phyloP scores from a whole-genome alignment of 1,284 basidiomycete species.

The Entoloma clypeatum region DNA sequence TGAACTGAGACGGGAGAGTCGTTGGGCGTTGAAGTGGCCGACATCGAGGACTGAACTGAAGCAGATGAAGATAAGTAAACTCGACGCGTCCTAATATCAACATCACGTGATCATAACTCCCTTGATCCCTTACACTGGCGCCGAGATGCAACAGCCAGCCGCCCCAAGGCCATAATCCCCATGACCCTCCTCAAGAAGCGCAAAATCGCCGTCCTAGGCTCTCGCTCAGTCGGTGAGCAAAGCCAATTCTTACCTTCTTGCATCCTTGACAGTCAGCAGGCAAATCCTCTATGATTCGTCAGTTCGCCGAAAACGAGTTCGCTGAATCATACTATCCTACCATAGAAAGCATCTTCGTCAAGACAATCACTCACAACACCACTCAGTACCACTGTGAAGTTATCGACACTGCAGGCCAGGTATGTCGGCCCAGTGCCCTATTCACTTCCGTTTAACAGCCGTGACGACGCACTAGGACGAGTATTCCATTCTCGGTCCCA shows the following conservation, averaged over 20 bases:
- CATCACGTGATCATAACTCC: slow-evolving; percentile 16
- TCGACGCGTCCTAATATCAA: slow-evolving; percentile 9
- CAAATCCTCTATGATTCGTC: slow-evolving; percentile 43
- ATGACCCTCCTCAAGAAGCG: slow-evolving; percentile 50
- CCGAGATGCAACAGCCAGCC: background rate
- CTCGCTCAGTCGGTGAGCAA: slow-evolving; percentile 42
- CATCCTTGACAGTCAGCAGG: slow-evolving; percentile 32
- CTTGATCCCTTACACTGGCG: background rate
- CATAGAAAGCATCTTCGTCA: slow-evolving; percentile 87
- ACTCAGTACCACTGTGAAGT: slow-evolving; percentile 93
- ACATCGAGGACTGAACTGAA: slow-evolving; percentile 45
- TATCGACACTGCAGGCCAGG: slow-evolving; percentile 96
- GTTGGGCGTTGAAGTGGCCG: slow-evolving; percentile 49
- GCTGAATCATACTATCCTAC: slow-evolving; percentile 66
- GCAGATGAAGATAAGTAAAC: slow-evolving; percentile 2
- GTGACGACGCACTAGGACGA: slow-evolving; percentile 28
- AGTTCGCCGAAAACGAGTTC: slow-evolving; percentile 42
- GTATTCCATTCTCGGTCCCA: slow-evolving; percentile 34
- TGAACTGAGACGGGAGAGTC: slow-evolving; percentile 67
- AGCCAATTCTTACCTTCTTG: slow-evolving; percentile 7
- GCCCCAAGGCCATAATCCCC: slow-evolving; percentile 2
- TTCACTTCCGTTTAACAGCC: background rate
- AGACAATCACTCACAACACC: slow-evolving; percentile 81
- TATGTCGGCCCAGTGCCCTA: slow-evolving; percentile 22
- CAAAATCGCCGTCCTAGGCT: slow-evolving; percentile 44